These are phyloP conservation scores for Pseudopediastrum boryanum DNA, from an alignment of 139 green algal species.

Conservation along the genomic window DNA sequence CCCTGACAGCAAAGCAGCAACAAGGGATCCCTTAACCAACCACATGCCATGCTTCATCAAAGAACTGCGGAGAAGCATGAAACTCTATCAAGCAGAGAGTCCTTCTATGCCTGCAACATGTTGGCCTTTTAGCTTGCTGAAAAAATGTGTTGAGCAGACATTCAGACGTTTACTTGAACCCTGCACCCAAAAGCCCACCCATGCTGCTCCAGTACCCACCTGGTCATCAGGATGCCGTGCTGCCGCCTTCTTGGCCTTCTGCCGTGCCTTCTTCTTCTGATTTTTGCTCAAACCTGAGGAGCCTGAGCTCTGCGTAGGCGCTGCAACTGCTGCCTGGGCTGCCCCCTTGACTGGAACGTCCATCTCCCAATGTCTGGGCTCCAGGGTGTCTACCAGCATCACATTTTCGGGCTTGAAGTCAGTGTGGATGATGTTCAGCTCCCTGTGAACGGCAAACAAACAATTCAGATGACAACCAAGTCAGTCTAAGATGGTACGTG, in stretches of 20 bases:
- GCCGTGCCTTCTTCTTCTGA: conserved; percentile 92
- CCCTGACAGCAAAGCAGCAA: too few species aligned
- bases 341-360: conserved; percentile 11
- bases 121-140: too few species aligned
- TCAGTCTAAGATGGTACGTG: neutral
- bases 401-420: conserved; percentile 99
- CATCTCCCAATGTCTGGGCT: conserved; percentile 50
- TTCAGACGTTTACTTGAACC: too few species aligned
- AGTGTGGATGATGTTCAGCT: conserved; percentile 92
- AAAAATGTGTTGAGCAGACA: too few species aligned
- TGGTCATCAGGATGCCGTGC: neutral
- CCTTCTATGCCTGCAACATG: too few species aligned
- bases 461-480: neutral
- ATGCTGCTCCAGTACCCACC: neutral
- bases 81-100: too few species aligned
- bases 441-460: conserved; percentile 29
- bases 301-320: neutral
- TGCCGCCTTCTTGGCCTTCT: conserved; percentile 76
- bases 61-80: too few species aligned
- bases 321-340: neutral
- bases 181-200: too few species aligned
- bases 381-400: conserved; percentile 82
- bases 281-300: conserved; percentile 74
- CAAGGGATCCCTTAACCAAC: too few species aligned
- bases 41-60: too few species aligned